Evolutionary conservation across 306 rosid species (phyloP), one percentile per base, ranked within the genome.

Genomic region (Dryas drummondii): DNA sequence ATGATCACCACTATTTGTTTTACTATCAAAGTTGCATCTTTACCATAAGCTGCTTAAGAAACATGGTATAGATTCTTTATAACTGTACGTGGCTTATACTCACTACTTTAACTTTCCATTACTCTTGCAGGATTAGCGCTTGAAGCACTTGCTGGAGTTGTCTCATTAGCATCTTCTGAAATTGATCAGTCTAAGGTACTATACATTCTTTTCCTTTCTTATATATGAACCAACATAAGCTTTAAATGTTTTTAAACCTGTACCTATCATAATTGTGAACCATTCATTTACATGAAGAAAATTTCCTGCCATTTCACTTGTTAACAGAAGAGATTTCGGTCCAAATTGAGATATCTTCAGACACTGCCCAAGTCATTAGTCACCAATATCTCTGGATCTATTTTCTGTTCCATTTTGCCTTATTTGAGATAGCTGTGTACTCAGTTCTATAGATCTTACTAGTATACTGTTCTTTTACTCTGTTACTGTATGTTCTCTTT

Each of bases 121-220:
- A 62, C 42, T 75, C 66, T 80, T 76, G 68, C 91, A 86, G 90
- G 99, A 76, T 85, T 96, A 79, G 99, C 99, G 8, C 85, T 96
- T 82, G 97, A 96, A 92, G 88, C 98, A 16, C 93, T 96, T 69
- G 93, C 96, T 76, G 97, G 94, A 83, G 93, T 90, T 75, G 60
- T 96, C 76, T 84, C 96, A 69, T 87, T 96, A 58, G 88, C 98
- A 46, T 90, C 98, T 54, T 86, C 98, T 27, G 98, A 92, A 67
- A 81, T 96, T 79, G 97, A 92, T 70, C 94, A 83, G 59, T 81
- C 85, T 44, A 74, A 79, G 98, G 99, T 96, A 85, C 71, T 74
- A 9, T 22, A 19, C 44, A 46, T 76, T 73, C 49, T 63, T 55
- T 52, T 9, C 27, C 51, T 55, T 72, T 68, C 83, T 83, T 48